These are phyloP conservation scores for Diplodia sapinea DNA, from an alignment of 2,329 filamentous ascomycete species.

Conservation along the genomic window DNA sequence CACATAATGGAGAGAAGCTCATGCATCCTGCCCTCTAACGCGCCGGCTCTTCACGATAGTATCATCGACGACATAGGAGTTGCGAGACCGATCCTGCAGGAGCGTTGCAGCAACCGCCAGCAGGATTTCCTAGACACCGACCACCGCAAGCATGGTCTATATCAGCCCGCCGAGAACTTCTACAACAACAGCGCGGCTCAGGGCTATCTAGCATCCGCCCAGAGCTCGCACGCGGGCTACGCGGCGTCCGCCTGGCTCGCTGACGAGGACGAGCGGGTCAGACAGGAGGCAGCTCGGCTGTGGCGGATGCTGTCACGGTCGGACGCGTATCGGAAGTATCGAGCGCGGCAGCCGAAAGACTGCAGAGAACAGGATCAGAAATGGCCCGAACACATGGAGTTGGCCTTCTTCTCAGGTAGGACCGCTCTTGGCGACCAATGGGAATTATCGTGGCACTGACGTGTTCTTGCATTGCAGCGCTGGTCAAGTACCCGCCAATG, in stretches of 20 bases:
- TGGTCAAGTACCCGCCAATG: slow-evolving; percentile 64
- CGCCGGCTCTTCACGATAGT: slow-evolving; percentile 44
- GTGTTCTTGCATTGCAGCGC: slow-evolving; percentile 40
- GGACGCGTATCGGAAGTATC: slow-evolving; percentile 55
- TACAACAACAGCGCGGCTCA: slow-evolving; percentile 22
- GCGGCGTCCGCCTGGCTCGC: slow-evolving; percentile 17
- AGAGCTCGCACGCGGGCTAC: slow-evolving; percentile 17
- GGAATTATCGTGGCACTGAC: slow-evolving; percentile 15
- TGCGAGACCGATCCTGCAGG: slow-evolving; percentile 47
- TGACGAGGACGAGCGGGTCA: slow-evolving; percentile 30
- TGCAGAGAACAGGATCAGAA: slow-evolving; percentile 45
- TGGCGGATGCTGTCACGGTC: slow-evolving; percentile 42
- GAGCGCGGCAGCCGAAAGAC: slow-evolving; percentile 48
- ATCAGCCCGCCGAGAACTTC: slow-evolving; percentile 28
- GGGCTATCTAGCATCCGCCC: slow-evolving; percentile 12
- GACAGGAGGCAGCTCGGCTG: slow-evolving; percentile 39
- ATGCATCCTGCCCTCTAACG: slow-evolving; percentile 52
- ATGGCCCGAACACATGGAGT: slow-evolving; percentile 57
- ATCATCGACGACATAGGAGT: slow-evolving; percentile 37
- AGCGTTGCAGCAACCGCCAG: slow-evolving; percentile 51
- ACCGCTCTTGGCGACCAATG: slow-evolving; percentile 18
- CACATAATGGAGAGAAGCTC: slow-evolving; percentile 38
- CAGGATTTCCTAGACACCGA: slow-evolving; percentile 40
- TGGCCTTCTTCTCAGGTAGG: slow-evolving; percentile 56
- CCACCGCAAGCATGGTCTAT: slow-evolving; percentile 40